Evolutionary conservation across 495 filamentous ascomycete genomes (phyloP).

Genomic region (Aspergillus olivimuriae): DNA sequence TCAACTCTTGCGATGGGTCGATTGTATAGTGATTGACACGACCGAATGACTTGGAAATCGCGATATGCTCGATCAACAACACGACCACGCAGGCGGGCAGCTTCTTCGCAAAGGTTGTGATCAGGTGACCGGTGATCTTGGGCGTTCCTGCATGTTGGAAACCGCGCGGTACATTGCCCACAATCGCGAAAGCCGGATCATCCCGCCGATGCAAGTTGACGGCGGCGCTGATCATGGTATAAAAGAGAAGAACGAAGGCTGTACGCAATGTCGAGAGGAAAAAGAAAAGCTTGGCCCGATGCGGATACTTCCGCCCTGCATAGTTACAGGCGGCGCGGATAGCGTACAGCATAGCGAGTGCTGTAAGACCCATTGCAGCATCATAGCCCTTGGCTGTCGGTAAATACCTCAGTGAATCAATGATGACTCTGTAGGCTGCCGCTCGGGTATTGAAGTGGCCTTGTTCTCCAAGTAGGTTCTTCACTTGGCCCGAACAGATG

Average conservation of each 20-base stretch:
- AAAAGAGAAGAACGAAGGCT: slow-evolving; percentile 87
- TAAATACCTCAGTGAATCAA: slow-evolving; percentile 78
- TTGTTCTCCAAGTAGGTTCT: slow-evolving; percentile 76
- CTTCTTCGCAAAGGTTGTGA: slow-evolving; percentile 53
- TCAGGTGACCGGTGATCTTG: slow-evolving; percentile 53
- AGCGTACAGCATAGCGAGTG: slow-evolving; percentile 73
- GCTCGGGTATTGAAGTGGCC: slow-evolving; percentile 65
- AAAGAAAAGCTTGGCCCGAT: slow-evolving; percentile 71
- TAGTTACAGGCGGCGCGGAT: slow-evolving; percentile 67
- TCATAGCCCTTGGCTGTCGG: slow-evolving; percentile 60
- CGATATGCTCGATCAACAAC: slow-evolving; percentile 88
- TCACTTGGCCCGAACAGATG: slow-evolving; percentile 85
- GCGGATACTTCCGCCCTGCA: slow-evolving; percentile 61
- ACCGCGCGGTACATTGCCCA: slow-evolving; percentile 74
- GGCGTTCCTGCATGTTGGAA: slow-evolving; percentile 82
- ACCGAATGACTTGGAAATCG: slow-evolving; percentile 98
- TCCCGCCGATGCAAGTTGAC: slow-evolving; percentile 57
- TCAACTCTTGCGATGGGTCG: slow-evolving; percentile 92
- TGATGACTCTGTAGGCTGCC: slow-evolving; percentile 77
- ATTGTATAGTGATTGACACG: slow-evolving; percentile 96
- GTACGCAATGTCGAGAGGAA: slow-evolving; percentile 85
- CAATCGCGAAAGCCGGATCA: slow-evolving; percentile 53
- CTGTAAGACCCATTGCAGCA: slow-evolving; percentile 85
- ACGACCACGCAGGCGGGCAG: slow-evolving; percentile 85
- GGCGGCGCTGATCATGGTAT: slow-evolving; percentile 85